Conservation (phyloP, 1,284 basidiomycete genomes). For the Wolfiporia cocos region DNA sequence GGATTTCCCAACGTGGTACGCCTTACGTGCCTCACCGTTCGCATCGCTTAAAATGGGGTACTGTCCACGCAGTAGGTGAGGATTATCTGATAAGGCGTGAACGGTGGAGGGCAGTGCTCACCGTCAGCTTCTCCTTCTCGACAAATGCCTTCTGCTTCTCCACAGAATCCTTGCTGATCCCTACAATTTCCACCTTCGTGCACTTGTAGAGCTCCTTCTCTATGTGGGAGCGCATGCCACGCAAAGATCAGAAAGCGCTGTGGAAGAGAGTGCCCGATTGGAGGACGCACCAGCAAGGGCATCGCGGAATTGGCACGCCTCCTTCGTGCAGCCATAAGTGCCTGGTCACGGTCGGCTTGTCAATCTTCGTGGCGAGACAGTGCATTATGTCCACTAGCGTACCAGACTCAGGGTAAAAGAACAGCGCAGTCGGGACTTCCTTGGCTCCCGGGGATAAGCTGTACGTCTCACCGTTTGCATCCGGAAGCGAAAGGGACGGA, state of each 20-base stretch:
- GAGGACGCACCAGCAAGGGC: slow-evolving; percentile 49
- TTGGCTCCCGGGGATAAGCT: slow-evolving; percentile 40
- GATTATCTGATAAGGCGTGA: slow-evolving; percentile 5
- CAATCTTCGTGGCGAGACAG: too few relatives aligned
- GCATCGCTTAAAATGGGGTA: slow-evolving; percentile 73
- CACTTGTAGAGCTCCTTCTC: slow-evolving; percentile 64
- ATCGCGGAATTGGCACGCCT: slow-evolving; percentile 77
- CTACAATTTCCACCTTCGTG: slow-evolving; percentile 59
- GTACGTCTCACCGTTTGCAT: slow-evolving; percentile 42
- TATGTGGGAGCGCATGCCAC: slow-evolving; percentile 18
- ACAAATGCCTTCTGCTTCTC: slow-evolving; percentile 69
- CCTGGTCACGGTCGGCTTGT: slow-evolving; percentile 32
- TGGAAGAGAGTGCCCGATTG: not conserved
- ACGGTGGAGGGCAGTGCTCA: slow-evolving; percentile 24
- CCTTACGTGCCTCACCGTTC: slow-evolving; percentile 53
- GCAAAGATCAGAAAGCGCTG: slow-evolving; percentile 1
- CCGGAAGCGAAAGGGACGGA: slow-evolving; percentile 43
- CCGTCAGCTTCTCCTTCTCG: slow-evolving; percentile 63
- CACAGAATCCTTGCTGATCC: slow-evolving; percentile 65
- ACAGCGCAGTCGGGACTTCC: slow-evolving; percentile 53
- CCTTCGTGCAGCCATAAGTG: slow-evolving; percentile 69
- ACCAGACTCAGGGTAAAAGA: slow-evolving; percentile 72
- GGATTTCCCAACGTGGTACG: slow-evolving; percentile 58
- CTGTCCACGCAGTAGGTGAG: slow-evolving; percentile 23
- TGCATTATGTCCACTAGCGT: slow-evolving; percentile 1